Percentiles rank a stretch among this genome's conserved stretches.
Evolutionary conservation across 2,329 filamentous ascomycete species (phyloP).

Genomic region (Phaeomoniella chlamydospora): DNA sequence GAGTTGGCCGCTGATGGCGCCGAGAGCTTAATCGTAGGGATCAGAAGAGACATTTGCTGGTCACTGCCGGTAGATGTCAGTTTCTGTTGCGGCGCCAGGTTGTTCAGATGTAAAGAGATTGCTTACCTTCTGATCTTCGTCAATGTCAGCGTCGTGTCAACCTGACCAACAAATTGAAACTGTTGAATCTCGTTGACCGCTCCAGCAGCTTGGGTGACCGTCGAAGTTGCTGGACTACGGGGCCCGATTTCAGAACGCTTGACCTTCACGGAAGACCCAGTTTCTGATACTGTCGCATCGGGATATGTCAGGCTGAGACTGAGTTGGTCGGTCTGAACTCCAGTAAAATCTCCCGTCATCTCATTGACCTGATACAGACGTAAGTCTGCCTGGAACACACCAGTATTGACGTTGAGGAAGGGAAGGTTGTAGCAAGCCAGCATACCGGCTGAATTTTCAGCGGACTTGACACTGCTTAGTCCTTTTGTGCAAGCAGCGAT

Average conservation of each 20-base stretch:
- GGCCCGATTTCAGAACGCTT: not conserved
- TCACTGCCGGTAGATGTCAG: constrained; percentile 4
- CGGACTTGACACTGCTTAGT: constrained; percentile 37
- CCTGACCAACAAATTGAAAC: constrained; percentile 17
- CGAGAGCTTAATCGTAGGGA: constrained; percentile 18
- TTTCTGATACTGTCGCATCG: constrained; percentile 10
- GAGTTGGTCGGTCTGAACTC: constrained; percentile 18
- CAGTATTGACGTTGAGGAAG: constrained; percentile 46
- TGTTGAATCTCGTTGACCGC: constrained; percentile 14
- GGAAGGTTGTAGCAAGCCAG: constrained; percentile 74
- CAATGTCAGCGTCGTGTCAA: constrained; percentile 13
- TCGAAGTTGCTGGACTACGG: not conserved
- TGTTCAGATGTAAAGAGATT: too few species aligned
- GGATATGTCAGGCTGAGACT: constrained; percentile 14
- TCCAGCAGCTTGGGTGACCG: constrained; percentile 2
- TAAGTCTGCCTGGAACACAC: constrained; percentile 63
- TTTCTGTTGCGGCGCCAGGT: not conserved
- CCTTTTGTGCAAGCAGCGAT: constrained; percentile 43
- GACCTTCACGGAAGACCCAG: constrained; percentile 4
- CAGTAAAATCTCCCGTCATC: constrained; percentile 33
- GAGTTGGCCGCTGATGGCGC: constrained; percentile 8
- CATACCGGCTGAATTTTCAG: constrained; percentile 60
- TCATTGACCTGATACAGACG: constrained; percentile 56
- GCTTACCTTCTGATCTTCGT: too few species aligned
- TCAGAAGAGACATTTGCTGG: constrained; percentile 16